A percentile compares a stretch with the other conserved stretches of the same genome.
These are phyloP conservation scores for Spergularia bocconei DNA, from an alignment of 148 eudicot species.

Conservation along the genomic window DNA sequence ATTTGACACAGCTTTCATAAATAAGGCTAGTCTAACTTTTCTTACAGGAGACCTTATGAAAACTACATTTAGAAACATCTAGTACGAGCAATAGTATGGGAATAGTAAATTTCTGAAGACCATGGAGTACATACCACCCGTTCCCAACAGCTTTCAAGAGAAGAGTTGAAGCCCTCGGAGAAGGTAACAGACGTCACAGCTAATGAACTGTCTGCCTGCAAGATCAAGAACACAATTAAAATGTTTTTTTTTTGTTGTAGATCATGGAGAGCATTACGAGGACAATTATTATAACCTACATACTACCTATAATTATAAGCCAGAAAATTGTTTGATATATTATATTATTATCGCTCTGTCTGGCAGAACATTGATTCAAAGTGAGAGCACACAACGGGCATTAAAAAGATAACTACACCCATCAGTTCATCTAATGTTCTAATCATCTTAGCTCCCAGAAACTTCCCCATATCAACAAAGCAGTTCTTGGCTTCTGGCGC, in stretches of 20 bases:
- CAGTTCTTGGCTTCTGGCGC: too few relatives aligned
- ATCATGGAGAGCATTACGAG: neutral
- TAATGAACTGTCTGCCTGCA: slow-evolving; percentile 61
- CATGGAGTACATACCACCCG: slow-evolving; percentile 39
- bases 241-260: slow-evolving; percentile 9
- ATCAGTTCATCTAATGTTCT: too few relatives aligned
- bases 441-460: too few relatives aligned
- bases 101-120: neutral
- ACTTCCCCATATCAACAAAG: too few relatives aligned
- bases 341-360: too few relatives aligned
- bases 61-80: neutral
- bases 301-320: slow-evolving; percentile 4
- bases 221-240: slow-evolving; percentile 21
- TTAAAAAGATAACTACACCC: neutral
- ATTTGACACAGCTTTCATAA: neutral
- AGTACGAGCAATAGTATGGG: neutral
- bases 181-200: slow-evolving; percentile 63
- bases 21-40: neutral
- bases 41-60: neutral
- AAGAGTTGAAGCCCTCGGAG: slow-evolving; percentile 51
- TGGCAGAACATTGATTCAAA: too few relatives aligned
- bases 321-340: neutral
- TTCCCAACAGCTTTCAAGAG: slow-evolving; percentile 65
- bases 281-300: neutral
- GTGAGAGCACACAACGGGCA: too few relatives aligned